phyloP scores from a whole-genome alignment of 345 rosid species.

The Corymbia maculata region DNA sequence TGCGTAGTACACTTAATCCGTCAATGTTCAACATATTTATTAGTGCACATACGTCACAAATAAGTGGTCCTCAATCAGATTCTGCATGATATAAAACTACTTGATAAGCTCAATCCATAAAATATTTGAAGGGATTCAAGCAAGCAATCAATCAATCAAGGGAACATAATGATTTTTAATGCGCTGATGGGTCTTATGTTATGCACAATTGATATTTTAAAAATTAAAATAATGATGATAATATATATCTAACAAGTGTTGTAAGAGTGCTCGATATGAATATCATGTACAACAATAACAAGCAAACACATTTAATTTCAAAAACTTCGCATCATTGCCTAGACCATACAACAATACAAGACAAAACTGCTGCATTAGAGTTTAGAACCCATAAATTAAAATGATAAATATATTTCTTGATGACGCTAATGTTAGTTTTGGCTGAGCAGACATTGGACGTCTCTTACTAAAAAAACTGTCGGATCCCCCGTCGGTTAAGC shows the following conservation, averaged over 20 bases:
- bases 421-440: not conserved
- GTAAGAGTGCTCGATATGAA: rapidly evolving
- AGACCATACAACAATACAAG: too few relatives aligned
- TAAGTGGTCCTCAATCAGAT: not conserved
- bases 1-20: not conserved
- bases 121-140: not conserved
- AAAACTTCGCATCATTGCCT: rapidly evolving
- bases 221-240: not conserved
- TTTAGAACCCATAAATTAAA: too few relatives aligned
- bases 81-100: not conserved
- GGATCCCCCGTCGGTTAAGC: not conserved
- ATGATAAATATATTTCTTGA: not conserved
- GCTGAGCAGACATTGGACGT: not conserved
- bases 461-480: not conserved
- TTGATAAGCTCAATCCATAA: not conserved
- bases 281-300: not conserved
- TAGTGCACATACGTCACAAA: not conserved
- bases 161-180: not conserved
- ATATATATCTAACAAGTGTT: not conserved
- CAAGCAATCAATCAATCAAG: not conserved
- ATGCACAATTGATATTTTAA: not conserved
- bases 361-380: not conserved
- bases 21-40: not conserved
- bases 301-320: not conserved
- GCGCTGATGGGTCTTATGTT: rapidly evolving